phyloP scores from a whole-genome alignment of 2,329 filamentous ascomycete species.

The Neodidymelliopsis sp. region DNA sequence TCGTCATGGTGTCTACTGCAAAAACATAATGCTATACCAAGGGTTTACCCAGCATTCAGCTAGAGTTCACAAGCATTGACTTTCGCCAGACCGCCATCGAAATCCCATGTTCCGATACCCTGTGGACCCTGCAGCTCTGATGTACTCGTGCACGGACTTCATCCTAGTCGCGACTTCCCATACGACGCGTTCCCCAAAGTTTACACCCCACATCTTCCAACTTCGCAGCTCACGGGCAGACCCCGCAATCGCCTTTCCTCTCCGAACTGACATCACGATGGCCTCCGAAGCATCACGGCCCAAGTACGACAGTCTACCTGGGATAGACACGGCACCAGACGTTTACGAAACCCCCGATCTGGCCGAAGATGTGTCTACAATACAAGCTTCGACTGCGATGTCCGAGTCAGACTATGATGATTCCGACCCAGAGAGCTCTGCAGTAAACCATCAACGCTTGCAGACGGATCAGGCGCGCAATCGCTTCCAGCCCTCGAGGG shows the following conservation, averaged over 20 bases:
- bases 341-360: slow-evolving; percentile 96
- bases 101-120: too few species aligned
- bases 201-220: slow-evolving; percentile 12
- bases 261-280: slow-evolving; percentile 26
- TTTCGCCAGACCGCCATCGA: too few species aligned
- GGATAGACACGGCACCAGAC: slow-evolving; percentile 81
- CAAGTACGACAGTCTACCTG: slow-evolving; percentile 59
- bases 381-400: slow-evolving; percentile 60
- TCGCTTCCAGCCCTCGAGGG: slow-evolving; percentile 76
- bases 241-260: background rate
- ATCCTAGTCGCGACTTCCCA: slow-evolving; percentile 28
- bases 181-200: slow-evolving; percentile 28
- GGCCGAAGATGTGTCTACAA: slow-evolving; percentile 86
- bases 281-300: slow-evolving; percentile 40
- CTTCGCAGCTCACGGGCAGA: background rate
- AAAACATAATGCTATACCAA: too few species aligned
- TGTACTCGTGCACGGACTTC: slow-evolving; percentile 9
- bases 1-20: too few species aligned
- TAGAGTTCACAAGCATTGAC: too few species aligned
- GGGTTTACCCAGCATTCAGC: too few species aligned
- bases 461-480: slow-evolving; percentile 80
- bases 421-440: slow-evolving; percentile 43
- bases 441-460: slow-evolving; percentile 77
- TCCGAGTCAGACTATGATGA: slow-evolving; percentile 65
- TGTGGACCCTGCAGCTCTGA: background rate